Evolutionary conservation across 495 filamentous ascomycete species (phyloP).

Genomic region (Margaritispora aquatica): DNA sequence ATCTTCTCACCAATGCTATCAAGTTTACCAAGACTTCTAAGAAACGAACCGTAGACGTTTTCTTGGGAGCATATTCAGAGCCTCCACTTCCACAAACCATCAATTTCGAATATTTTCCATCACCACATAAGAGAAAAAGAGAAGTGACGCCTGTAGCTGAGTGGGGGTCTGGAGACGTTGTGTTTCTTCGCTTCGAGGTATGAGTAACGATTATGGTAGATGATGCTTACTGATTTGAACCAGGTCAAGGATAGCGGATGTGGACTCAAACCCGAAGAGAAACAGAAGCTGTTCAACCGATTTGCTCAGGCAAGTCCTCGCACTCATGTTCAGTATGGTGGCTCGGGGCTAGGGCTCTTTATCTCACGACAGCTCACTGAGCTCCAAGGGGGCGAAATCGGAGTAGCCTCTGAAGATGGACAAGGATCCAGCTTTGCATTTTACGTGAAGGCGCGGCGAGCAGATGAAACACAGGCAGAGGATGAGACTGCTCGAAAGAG

Average conservation of each 20-base stretch:
- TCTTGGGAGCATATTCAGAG: conserved; percentile 56
- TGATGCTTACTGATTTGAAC: no score
- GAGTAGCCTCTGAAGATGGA: conserved; percentile 63
- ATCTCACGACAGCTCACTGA: conserved; percentile 74
- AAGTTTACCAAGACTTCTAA: conserved; percentile 60
- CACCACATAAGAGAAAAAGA: conserved; percentile 32
- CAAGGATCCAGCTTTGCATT: conserved; percentile 80
- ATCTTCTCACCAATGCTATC: conserved; percentile 72
- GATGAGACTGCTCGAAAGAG: background rate
- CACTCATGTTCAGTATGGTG: conserved; percentile 76
- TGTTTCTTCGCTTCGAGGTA: conserved; percentile 51
- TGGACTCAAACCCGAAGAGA: conserved; percentile 49
- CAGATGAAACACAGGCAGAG: background rate
- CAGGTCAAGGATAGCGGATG: conserved; percentile 54
- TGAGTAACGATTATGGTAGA: background rate
- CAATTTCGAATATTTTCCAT: conserved; percentile 46
- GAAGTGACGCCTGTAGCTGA: conserved; percentile 49
- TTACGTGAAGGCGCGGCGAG: conserved; percentile 47
- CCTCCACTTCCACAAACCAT: conserved; percentile 35
- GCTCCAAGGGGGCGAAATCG: conserved; percentile 80
- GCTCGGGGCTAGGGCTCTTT: conserved; percentile 76
- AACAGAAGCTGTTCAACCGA: conserved; percentile 51
- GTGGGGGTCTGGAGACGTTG: conserved; percentile 48
- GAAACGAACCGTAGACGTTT: conserved; percentile 57
- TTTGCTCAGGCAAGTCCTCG: conserved; percentile 60